These are phyloP conservation scores for Melampsora americana DNA, from an alignment of 1,284 basidiomycete species.

Conservation along the genomic window DNA sequence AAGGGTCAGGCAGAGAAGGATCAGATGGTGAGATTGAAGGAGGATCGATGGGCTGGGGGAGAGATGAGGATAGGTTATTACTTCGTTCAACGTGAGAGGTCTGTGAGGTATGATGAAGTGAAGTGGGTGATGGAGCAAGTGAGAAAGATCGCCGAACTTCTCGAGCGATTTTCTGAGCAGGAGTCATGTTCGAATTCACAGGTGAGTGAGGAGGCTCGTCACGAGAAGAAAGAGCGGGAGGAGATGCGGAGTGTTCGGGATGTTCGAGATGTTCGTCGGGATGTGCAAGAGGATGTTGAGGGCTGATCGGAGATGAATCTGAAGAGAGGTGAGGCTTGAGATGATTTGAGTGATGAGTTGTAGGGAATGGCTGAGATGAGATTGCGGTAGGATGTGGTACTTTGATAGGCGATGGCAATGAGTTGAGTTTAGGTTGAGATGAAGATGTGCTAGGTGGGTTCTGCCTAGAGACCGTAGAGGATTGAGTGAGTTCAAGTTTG, in stretches of 20 bases:
- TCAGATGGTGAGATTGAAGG: background rate
- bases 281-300: background rate
- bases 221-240: slow-evolving; percentile 2
- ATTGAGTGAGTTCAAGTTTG: slow-evolving; percentile 1
- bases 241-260: background rate
- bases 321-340: background rate
- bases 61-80: background rate
- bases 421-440: slow-evolving; percentile 4
- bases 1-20: background rate
- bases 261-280: background rate
- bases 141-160: slow-evolving; percentile 43
- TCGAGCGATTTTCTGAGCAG: slow-evolving; percentile 44
- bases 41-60: slow-evolving; percentile 7
- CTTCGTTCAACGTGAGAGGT: background rate
- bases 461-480: background rate
- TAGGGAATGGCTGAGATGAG: slow-evolving; percentile 5
- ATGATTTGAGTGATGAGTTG: background rate
- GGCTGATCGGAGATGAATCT: background rate
- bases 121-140: slow-evolving; percentile 7
- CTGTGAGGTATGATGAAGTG: background rate
- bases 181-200: slow-evolving; percentile 23
- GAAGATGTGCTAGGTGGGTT: background rate
- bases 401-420: background rate
- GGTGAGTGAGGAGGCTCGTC: background rate
- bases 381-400: background rate